Conservation (phyloP, 108 stramenopile species). For the Skeletonema marinoi region DNA sequence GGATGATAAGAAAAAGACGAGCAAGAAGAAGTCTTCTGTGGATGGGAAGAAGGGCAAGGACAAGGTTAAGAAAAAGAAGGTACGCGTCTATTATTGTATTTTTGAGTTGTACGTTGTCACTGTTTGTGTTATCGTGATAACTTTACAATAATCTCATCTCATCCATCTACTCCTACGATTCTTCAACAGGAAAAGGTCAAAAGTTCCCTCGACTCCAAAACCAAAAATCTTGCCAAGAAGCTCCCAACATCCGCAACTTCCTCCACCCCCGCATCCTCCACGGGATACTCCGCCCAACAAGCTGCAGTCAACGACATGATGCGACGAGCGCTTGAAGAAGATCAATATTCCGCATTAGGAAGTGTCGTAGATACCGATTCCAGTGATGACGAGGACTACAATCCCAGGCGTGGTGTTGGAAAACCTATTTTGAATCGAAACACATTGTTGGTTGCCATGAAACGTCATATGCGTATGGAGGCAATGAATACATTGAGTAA, state of each 20-base stretch:
- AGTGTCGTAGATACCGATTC: slow-evolving; percentile 62
- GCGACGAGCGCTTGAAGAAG: slow-evolving; percentile 85
- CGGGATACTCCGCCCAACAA: slow-evolving; percentile 63
- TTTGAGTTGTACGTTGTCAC: neutral
- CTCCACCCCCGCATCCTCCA: slow-evolving; percentile 4
- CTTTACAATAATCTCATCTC: neutral
- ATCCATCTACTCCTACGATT: neutral
- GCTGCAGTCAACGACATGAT: slow-evolving; percentile 83
- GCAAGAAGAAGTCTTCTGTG: neutral
- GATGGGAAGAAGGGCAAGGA: slow-evolving; percentile 10
- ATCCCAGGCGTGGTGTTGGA: slow-evolving; percentile 18
- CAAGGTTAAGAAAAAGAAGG: slow-evolving; percentile 44
- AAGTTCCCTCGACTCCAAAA: neutral
- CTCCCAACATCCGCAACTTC: neutral
- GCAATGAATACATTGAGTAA: slow-evolving; percentile 36
- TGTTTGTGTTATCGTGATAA: neutral
- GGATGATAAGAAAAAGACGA: slow-evolving; percentile 8
- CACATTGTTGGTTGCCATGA: slow-evolving; percentile 24
- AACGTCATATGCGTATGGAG: slow-evolving; percentile 36
- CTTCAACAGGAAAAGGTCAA: neutral
- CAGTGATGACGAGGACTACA: slow-evolving; percentile 30
- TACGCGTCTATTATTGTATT: slow-evolving; percentile 6
- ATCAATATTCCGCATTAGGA: slow-evolving; percentile 80
- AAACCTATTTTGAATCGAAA: slow-evolving; percentile 56
- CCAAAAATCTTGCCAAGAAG: neutral